Evolutionary conservation across 2,329 filamentous ascomycete genomes (phyloP).

Genomic region (Penicillium sclerotiorum): DNA sequence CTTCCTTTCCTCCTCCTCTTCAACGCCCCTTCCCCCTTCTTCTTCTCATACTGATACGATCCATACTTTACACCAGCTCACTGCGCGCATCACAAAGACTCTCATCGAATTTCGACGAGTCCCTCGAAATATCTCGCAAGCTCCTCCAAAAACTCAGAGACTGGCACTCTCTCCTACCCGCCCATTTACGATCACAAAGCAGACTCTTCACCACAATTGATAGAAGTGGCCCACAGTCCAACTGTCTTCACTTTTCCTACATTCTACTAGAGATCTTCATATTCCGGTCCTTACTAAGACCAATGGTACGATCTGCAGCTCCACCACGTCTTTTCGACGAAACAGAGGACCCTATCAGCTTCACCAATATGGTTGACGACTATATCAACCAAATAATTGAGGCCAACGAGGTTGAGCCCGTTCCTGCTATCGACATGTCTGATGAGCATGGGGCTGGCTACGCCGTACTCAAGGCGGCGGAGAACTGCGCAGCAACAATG

Average conservation of each 20-base stretch:
- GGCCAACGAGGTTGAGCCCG: conserved; percentile 12
- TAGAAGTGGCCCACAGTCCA: conserved; percentile 8
- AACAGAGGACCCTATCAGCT: conserved; percentile 3
- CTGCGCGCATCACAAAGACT: conserved; percentile 24
- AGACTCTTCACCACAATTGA: conserved; percentile 10
- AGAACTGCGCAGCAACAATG: conserved; percentile 26
- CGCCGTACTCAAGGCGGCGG: conserved; percentile 21
- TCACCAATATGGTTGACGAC: conserved; percentile 14
- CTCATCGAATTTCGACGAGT: conserved; percentile 24
- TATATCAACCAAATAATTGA: conserved; percentile 16
- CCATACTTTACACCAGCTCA: conserved; percentile 24
- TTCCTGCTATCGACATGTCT: conserved; percentile 15
- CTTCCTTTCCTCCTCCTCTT: too few species aligned
- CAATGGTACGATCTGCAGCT: conserved; percentile 17
- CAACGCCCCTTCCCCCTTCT: too few species aligned
- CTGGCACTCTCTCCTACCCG: conserved; percentile 27
- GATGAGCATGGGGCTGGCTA: conserved; percentile 14
- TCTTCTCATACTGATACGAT: too few species aligned
- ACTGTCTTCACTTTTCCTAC: conserved; percentile 29
- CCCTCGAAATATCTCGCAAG: conserved; percentile 22
- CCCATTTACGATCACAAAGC: conserved; percentile 14
- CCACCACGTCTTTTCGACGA: conserved; percentile 18
- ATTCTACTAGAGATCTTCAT: conserved; percentile 28
- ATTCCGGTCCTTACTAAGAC: conserved; percentile 29
- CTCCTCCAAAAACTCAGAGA: conserved; percentile 23